These are phyloP conservation scores for Tetrastigma voinierianum DNA, from an alignment of 164 flowering plant genomes.

Conservation along the genomic window DNA sequence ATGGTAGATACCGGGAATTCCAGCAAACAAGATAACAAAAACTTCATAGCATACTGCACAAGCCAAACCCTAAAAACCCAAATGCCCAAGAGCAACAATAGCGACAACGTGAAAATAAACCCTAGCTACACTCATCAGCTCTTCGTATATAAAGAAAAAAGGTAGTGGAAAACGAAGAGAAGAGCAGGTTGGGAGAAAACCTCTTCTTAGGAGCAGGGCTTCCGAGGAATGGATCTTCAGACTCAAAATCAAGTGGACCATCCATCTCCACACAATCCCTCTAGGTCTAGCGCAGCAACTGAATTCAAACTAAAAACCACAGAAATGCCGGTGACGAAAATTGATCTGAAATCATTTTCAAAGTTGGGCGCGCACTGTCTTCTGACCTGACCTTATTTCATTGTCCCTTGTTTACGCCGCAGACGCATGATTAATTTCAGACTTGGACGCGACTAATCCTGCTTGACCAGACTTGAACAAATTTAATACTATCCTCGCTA, in stretches of 20 bases:
- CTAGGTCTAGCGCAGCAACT: not conserved
- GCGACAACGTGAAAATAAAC: conserved; percentile 6
- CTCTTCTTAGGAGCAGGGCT: conserved; percentile 20
- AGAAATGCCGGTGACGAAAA: not conserved
- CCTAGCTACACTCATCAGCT: not conserved
- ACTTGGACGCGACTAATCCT: too few relatives aligned
- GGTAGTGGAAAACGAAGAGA: too few relatives aligned
- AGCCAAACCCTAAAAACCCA: not conserved
- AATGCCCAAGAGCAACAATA: not conserved
- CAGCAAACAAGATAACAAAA: not conserved
- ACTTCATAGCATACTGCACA: not conserved
- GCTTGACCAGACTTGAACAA: too few relatives aligned
- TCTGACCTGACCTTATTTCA: too few relatives aligned
- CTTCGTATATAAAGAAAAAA: not conserved
- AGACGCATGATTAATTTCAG: too few relatives aligned
- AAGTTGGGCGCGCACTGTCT: not conserved
- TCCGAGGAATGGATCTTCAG: conserved; percentile 29
- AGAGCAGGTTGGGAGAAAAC: not conserved
- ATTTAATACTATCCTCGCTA: too few relatives aligned
- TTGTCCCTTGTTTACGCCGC: too few relatives aligned
- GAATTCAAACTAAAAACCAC: too few relatives aligned
- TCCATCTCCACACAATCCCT: conserved; percentile 20
- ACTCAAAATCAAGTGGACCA: conserved; percentile 48
- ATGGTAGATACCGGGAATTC: not conserved
- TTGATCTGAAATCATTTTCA: not conserved